Base-by-base conservation (phyloP, 1,139 yeast species). In the Pichia sp. region DNA sequence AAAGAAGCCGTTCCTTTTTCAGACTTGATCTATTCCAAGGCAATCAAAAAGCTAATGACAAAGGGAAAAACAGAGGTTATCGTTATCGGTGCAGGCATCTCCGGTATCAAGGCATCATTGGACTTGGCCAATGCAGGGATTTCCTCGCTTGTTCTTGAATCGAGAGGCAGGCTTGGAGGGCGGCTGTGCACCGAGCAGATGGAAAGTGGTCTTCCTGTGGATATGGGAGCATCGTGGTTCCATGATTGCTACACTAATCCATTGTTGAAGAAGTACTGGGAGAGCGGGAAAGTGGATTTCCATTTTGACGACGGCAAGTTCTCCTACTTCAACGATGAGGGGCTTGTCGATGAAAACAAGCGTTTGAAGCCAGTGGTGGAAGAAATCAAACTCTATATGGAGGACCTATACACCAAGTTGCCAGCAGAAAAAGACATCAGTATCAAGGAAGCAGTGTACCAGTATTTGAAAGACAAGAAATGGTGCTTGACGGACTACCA, bases 211-310 rank as follows among this genome's bases (percentile, higher is more conserved):
- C 52, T 68, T 1, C 65, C 67, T 11, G 53, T 68, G 61, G 97
- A 90, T 67, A 62, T 89, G 30, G 97, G 97, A 0, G 96, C 95
- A 0, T 81, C 92, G 5, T 90, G 97, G 97, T 85, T 87, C 65
- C 97, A 90, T 65, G 96, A 89, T 62, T 80, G 89, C 5, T 70
- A 87, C 52, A 75, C 77, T 49, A 90, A 90, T 64, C 78, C 78
- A 1, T 75, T 87, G 13, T 84, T 84, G 58, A 76, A 78, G 58
- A 87, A 84, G 63, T 80, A 78, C 57, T 73, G 73, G 59, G 61
- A 51, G 16, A 62, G 58, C 43, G 66, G 62, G 15, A 65, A 68
- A 46, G 66, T 73, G 29, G 57, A 65, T n/a, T 62, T 71, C 42
- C 77, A 72, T 55, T 77, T 76, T 60, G 82, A 80, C 50, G 85